Evolutionary conservation across 345 rosid species (phyloP).

Genomic region (Eucalyptus globulus): DNA sequence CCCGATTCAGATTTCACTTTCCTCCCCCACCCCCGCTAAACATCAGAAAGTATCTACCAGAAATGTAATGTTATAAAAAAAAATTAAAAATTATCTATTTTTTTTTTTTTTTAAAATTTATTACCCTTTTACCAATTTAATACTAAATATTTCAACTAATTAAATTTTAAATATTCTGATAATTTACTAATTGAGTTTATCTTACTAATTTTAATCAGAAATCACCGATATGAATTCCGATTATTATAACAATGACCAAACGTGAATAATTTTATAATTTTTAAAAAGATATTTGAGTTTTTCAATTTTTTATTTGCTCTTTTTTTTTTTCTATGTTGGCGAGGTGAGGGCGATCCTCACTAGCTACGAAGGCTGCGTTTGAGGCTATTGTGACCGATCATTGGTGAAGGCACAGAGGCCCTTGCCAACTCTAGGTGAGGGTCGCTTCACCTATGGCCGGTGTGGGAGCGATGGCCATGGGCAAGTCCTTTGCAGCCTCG

Average conservation of each 20-base stretch:
- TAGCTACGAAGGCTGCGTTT: accelerated
- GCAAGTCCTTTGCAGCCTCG: accelerated
- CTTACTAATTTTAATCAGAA: accelerated
- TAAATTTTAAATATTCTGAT: too few species aligned
- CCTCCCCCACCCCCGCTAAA: neutral
- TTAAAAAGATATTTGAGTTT: too few species aligned
- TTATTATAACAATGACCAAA: too few species aligned
- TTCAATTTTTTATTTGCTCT: accelerated
- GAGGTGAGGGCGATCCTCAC: accelerated
- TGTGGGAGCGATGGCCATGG: accelerated
- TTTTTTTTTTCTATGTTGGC: accelerated
- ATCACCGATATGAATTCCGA: accelerated
- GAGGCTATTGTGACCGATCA: accelerated
- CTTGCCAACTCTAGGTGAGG: too few species aligned
- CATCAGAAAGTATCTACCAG: neutral
- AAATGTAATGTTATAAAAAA: neutral
- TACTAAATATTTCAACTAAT: too few species aligned
- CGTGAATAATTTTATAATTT: accelerated
- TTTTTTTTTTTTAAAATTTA: too few species aligned
- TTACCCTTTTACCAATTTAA: accelerated
- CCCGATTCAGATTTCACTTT: neutral
- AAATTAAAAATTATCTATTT: too few species aligned
- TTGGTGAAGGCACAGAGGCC: accelerated
- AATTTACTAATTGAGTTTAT: too few species aligned
- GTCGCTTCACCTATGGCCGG: accelerated